Evolutionary conservation across 2,329 filamentous ascomycete species (phyloP), one percentile per base, ranked within the genome.

Genomic region (Chrysoporthe puriensis): DNA sequence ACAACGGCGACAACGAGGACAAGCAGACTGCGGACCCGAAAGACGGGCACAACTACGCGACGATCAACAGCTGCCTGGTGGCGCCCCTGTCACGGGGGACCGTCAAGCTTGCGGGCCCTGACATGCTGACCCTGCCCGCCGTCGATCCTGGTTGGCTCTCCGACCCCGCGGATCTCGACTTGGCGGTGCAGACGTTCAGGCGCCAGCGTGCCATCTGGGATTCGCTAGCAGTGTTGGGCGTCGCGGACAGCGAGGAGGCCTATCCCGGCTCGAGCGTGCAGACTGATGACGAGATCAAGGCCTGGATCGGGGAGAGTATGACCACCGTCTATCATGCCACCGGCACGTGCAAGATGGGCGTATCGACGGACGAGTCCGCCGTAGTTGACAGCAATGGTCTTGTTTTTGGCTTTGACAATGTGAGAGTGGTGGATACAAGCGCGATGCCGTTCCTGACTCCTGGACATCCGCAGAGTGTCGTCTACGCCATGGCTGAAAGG

Each of bases 401-500:
- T 40, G 83, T 86, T 4, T 80, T 84, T 69, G 84, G 83, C 0
- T 75, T 85, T 21, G 77, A 79, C 64, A 79, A 78, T 32, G 73
- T 85, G 32, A 76, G 83, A 4, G 78, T 85, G 0, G 79, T 80
- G 6, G 84, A 86, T 73, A 82, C 83, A 0, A 82, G 79, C 7
- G 72, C 84, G 6, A 79, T 85, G 66, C 83, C 83, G 3, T 74
- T 84, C 78, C 81, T 76, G 77, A 80, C 66, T 76, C 82, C 73
- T 79, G 81, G 71, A 8, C 78, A 83, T 9, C 80, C 84, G 48
- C 83, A 85, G 71, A 82, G 82, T 66, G 80, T 80, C 0, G 83
- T 85, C 2, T 86, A 86, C 72, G 84, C 82, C 74, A 75, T 84
- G 70, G 84, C 77, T 4, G 85, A 86, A 73, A 85, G 82, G 74